These are phyloP conservation scores for Closterium sp. DNA, from an alignment of 139 green algal species.

Conservation along the genomic window DNA sequence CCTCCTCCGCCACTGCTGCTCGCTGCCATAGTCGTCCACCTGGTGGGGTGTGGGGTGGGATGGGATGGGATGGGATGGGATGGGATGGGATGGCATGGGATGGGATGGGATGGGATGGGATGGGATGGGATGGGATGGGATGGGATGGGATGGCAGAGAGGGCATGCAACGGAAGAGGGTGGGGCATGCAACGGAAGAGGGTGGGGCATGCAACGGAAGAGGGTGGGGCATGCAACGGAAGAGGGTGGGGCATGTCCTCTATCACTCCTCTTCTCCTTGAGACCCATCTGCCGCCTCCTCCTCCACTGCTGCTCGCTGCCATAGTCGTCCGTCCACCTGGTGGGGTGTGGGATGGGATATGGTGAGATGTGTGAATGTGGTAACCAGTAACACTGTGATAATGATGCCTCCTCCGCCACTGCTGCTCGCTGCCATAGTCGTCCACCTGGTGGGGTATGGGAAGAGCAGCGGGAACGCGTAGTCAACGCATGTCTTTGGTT, in stretches of 20 bases:
- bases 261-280: too few species aligned
- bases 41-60: background rate
- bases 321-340: constrained; percentile 30
- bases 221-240: background rate
- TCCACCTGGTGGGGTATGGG: background rate
- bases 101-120: too few species aligned
- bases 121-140: too few species aligned
- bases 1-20: constrained; percentile 16
- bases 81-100: background rate
- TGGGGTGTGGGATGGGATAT: too few species aligned
- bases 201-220: constrained; percentile 1
- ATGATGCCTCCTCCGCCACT: constrained; percentile 3
- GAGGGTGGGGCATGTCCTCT: too few species aligned
- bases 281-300: background rate
- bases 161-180: too few species aligned
- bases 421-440: constrained; percentile 20
- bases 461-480: too few species aligned
- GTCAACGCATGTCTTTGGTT: too few species aligned
- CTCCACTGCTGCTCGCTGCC: constrained; percentile 14
- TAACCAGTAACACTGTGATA: too few species aligned
- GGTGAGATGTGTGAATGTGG: too few species aligned
- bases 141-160: too few species aligned
- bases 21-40: constrained; percentile 26
- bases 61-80: background rate
- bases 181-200: too few species aligned